These are phyloP conservation scores for Ilex paraguariensis DNA, from an alignment of 305 asterid genomes.

Conservation along the genomic window DNA sequence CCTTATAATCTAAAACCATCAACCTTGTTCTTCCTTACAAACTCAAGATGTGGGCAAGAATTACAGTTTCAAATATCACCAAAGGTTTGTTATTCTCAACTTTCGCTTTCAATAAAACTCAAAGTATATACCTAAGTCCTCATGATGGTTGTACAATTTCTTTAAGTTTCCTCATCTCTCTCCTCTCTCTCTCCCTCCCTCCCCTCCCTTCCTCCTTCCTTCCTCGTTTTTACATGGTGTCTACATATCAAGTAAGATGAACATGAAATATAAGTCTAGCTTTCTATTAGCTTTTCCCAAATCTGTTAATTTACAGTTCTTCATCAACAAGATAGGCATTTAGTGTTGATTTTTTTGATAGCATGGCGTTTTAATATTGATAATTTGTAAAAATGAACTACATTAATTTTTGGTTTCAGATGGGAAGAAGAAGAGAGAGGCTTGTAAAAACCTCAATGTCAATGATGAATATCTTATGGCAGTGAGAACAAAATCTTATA, in stretches of 20 bases:
- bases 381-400: background rate
- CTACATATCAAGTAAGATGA: too few species aligned
- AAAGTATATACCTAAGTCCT: background rate
- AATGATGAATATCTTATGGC: slow-evolving; percentile 74
- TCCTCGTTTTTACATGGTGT: too few species aligned
- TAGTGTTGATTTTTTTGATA: background rate
- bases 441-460: slow-evolving; percentile 30
- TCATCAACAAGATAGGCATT: background rate
- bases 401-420: slow-evolving; percentile 30
- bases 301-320: too few species aligned
- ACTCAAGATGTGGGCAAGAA: slow-evolving; percentile 38
- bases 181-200: too few species aligned
- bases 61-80: slow-evolving; percentile 28
- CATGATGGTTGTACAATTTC: background rate
- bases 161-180: too few species aligned
- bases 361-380: background rate
- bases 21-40: background rate
- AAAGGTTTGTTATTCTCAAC: slow-evolving; percentile 20
- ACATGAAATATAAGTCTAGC: too few species aligned
- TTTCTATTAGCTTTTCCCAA: too few species aligned
- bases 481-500: slow-evolving; percentile 65
- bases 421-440: slow-evolving; percentile 21
- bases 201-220: too few species aligned
- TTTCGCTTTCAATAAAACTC: background rate
- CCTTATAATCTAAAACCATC: background rate